Evolutionary conservation across 768 basidiomycete species (phyloP).

Genomic region (Glaciozyma martinii): DNA sequence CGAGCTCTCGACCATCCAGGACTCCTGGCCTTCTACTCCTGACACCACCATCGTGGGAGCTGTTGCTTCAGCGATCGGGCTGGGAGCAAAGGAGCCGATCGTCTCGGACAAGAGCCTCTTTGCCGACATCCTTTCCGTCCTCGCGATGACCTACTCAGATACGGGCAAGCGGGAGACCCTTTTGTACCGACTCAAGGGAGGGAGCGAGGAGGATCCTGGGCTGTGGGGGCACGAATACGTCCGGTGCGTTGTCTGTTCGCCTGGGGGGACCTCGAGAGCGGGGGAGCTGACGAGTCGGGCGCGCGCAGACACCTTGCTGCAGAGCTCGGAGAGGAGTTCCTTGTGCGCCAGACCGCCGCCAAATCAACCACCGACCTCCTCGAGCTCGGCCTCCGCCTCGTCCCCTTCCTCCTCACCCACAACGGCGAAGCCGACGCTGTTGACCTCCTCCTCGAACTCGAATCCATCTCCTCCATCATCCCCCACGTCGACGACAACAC

Average conservation of each 20-base stretch:
- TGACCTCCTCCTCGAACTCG: constrained; percentile 85
- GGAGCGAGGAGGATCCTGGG: constrained; percentile 62
- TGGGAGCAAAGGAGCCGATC: neutral
- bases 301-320: constrained; percentile 63
- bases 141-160: constrained; percentile 99
- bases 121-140: constrained; percentile 91
- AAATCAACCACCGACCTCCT: constrained; percentile 57
- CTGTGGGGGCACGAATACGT: constrained; percentile 99
- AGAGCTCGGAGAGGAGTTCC: constrained; percentile 90
- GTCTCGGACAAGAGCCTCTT: constrained; percentile 62
- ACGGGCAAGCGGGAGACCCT: constrained; percentile 93
- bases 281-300: too few relatives aligned
- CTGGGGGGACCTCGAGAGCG: neutral
- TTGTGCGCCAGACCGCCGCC: constrained; percentile 54
- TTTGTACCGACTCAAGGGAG: constrained; percentile 73
- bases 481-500: constrained; percentile 78
- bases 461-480: constrained; percentile 70
- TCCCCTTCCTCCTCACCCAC: constrained; percentile 78
- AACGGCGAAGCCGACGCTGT: constrained; percentile 99
- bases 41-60: constrained; percentile 52
- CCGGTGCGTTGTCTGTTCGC: constrained; percentile 40
- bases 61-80: constrained; percentile 16
- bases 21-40: constrained; percentile 59
- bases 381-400: constrained; percentile 68
- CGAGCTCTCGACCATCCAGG: constrained; percentile 70